A percentile compares a stretch with the other conserved stretches of the same genome.
These are phyloP conservation scores for Letharia columbiana DNA, from an alignment of 495 filamentous ascomycete genomes.

Conservation along the genomic window DNA sequence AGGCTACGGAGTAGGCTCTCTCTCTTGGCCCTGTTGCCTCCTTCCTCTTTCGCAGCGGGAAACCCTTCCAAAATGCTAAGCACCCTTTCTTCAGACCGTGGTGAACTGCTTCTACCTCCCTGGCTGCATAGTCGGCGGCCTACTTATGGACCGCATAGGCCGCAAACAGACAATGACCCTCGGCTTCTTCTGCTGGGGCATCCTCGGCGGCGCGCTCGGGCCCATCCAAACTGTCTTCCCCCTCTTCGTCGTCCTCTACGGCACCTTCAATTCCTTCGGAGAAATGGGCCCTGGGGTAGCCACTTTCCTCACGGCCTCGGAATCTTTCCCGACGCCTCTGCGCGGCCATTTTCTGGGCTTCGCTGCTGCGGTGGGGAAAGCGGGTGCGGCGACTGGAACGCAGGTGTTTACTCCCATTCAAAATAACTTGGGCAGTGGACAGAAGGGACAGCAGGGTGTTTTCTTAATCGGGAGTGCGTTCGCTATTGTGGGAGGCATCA, in stretches of 20 bases:
- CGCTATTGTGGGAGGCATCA: background rate
- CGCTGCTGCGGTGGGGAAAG: constrained; percentile 2
- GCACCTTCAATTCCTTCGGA: constrained; percentile 30
- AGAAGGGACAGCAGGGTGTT: background rate
- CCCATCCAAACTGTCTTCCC: constrained; percentile 38
- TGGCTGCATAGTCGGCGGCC: constrained; percentile 6
- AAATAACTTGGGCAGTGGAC: background rate
- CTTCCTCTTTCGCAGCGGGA: background rate
- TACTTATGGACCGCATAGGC: constrained; percentile 9
- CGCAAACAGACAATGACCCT: constrained; percentile 13
- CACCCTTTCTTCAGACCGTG: background rate
- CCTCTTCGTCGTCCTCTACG: constrained; percentile 45
- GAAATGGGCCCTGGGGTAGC: constrained; percentile 7
- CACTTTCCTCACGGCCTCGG: background rate
- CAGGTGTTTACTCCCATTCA: background rate
- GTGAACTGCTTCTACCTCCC: constrained; percentile 10
- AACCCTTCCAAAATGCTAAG: background rate
- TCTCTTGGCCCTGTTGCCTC: background rate
- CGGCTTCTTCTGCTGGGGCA: constrained; percentile 7
- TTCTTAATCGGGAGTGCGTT: constrained; percentile 1
- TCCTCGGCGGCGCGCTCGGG: constrained; percentile 7
- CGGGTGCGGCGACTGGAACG: background rate
- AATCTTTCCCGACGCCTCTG: background rate
- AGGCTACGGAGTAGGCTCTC: constrained; percentile 8
- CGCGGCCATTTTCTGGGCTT: constrained; percentile 1